These are phyloP conservation scores for Neoarthrinium moseri DNA, from an alignment of 2,329 filamentous ascomycete genomes.

Conservation along the genomic window DNA sequence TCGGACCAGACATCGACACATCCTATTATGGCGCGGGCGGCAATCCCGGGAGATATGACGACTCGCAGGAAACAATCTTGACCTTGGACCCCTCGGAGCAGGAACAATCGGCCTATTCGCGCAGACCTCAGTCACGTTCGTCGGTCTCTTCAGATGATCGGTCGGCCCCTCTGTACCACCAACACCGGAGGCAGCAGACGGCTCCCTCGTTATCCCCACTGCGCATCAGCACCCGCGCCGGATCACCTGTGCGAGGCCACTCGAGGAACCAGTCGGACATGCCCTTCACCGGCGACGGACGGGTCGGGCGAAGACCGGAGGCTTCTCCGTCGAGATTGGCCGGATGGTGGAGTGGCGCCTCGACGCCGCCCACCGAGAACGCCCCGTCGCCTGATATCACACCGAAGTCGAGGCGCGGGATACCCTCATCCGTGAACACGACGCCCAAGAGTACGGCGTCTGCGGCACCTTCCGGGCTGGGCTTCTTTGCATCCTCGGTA, in stretches of 20 bases:
- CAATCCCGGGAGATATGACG: conserved; percentile 14
- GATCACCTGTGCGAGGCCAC: conserved; percentile 8
- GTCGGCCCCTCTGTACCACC: conserved; percentile 14
- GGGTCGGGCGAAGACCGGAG: conserved; percentile 22
- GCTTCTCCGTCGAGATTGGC: conserved; percentile 26
- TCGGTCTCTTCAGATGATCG: conserved; percentile 8
- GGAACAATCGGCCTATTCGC: conserved; percentile 12
- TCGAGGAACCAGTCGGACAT: conserved; percentile 30
- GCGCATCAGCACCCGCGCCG: conserved; percentile 9
- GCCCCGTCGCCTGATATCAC: conserved; percentile 28
- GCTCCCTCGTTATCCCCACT: conserved; percentile 8
- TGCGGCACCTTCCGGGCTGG: conserved; percentile 37
- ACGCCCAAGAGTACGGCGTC: conserved; percentile 31
- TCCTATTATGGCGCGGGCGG: conserved; percentile 7
- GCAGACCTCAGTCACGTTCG: neutral
- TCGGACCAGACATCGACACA: neutral
- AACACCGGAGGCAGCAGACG: conserved; percentile 26
- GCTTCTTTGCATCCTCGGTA: conserved; percentile 45
- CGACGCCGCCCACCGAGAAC: conserved; percentile 21
- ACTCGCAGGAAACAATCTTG: conserved; percentile 16
- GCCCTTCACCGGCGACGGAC: conserved; percentile 41
- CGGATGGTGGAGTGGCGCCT: conserved; percentile 30
- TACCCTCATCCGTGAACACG: conserved; percentile 22
- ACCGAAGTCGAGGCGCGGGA: conserved; percentile 27
- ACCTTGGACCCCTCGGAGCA: conserved; percentile 21